Conservation (phyloP, 1,284 basidiomycete genomes). For the Pulchroboletus neoregius region DNA sequence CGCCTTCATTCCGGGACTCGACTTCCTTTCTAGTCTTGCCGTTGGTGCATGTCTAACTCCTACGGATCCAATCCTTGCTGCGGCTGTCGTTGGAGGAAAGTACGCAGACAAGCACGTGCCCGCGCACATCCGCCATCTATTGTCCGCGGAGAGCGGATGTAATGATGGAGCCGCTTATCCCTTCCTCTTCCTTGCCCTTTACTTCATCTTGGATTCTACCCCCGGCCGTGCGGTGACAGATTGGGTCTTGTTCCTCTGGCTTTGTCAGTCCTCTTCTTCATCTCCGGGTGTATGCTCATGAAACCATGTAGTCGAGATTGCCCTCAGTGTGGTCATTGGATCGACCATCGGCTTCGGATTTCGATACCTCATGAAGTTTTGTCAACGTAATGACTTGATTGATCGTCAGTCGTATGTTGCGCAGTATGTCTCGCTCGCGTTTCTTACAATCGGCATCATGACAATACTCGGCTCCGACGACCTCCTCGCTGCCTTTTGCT, state of each 20-base stretch:
- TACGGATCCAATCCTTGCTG: constrained; percentile 91
- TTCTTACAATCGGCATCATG: constrained; percentile 81
- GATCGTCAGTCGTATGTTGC: constrained; percentile 90
- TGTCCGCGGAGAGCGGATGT: constrained; percentile 90
- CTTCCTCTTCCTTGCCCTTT: constrained; percentile 91
- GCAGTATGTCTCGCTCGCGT: constrained; percentile 74
- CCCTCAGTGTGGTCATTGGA: constrained; percentile 80
- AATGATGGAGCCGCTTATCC: constrained; percentile 97
- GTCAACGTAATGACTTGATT: constrained; percentile 84
- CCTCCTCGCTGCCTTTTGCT: constrained; percentile 90
- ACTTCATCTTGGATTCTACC: constrained; percentile 69
- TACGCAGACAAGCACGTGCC: constrained; percentile 99
- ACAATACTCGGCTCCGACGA: constrained; percentile 92
- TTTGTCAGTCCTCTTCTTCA: constrained; percentile 51
- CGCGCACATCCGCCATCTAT: constrained; percentile 84
- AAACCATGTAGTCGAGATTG: constrained; percentile 64
- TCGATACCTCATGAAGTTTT: constrained; percentile 94
- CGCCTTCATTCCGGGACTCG: constrained; percentile 81
- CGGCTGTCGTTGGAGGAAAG: constrained; percentile 91
- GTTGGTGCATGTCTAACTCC: constrained; percentile 94
- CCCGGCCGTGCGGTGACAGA: constrained; percentile 68
- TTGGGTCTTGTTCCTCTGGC: constrained; percentile 85
- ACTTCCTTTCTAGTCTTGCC: constrained; percentile 83
- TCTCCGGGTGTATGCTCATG: constrained; percentile 6
- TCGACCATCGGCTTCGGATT: constrained; percentile 77